These are phyloP conservation scores for Phialocephala subalpina DNA, from an alignment of 2,329 filamentous ascomycete genomes.

Conservation along the genomic window DNA sequence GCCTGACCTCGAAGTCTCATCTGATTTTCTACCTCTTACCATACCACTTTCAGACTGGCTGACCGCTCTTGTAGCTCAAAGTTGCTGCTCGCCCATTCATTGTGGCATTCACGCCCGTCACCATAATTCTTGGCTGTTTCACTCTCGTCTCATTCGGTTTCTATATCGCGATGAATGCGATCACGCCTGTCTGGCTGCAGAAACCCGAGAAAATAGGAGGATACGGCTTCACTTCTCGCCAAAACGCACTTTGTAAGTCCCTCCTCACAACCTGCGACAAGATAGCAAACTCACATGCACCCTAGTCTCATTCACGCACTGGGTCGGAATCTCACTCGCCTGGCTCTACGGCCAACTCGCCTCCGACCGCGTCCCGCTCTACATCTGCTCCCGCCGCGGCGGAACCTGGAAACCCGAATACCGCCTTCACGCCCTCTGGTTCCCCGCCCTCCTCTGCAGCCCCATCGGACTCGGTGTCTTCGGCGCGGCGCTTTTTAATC, in stretches of 20 bases:
- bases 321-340: constrained; percentile 49
- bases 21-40: too few species aligned
- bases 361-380: constrained; percentile 50
- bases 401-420: constrained; percentile 50
- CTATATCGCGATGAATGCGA: constrained; percentile 35
- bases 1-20: not conserved
- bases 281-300: too few species aligned
- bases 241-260: constrained; percentile 46
- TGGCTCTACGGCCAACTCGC: constrained; percentile 47
- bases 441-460: constrained; percentile 43
- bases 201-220: constrained; percentile 47
- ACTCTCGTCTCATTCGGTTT: constrained; percentile 36
- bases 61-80: not conserved
- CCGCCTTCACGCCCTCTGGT: constrained; percentile 45
- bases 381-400: constrained; percentile 24
- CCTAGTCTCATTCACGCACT: constrained; percentile 50
- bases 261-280: not conserved
- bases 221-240: constrained; percentile 51
- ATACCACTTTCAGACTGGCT: too few species aligned
- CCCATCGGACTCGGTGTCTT: constrained; percentile 48
- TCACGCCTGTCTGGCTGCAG: constrained; percentile 47
- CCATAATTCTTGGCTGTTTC: constrained; percentile 49
- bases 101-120: constrained; percentile 46
- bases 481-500: constrained; percentile 50
- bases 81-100: constrained; percentile 38